Conservation (phyloP, 208 protist species). For the Kentomonas sorsogonicus region DNA sequence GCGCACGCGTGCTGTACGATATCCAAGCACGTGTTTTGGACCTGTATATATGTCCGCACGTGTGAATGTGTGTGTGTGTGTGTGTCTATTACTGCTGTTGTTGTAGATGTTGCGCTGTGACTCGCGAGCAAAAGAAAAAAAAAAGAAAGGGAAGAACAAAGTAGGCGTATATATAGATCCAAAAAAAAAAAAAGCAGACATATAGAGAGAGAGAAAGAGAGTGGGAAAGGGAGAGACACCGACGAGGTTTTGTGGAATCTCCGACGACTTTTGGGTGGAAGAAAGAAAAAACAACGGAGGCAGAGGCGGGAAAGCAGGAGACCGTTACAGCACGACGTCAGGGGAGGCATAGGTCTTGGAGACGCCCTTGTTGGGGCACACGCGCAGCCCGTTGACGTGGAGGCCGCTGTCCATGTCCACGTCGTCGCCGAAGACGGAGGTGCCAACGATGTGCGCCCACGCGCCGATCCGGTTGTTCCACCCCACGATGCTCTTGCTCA, state of each 20-base stretch:
- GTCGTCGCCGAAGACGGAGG: conserved; percentile 95
- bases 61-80: too few relatives aligned
- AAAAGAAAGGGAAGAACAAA: background rate
- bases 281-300: background rate
- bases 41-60: too few relatives aligned
- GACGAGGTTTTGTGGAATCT: background rate
- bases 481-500: conserved; percentile 93
- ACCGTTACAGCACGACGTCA: conserved; percentile 90
- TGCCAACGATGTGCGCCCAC: conserved; percentile 92
- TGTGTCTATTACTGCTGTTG: too few relatives aligned
- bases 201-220: conserved; percentile 6
- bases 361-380: conserved; percentile 95
- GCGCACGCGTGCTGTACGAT: too few relatives aligned
- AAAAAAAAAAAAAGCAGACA: conserved; percentile 4
- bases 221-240: background rate
- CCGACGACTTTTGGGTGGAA: background rate
- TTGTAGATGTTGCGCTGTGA: too few relatives aligned
- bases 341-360: conserved; percentile 71
- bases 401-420: conserved; percentile 90
- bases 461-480: conserved; percentile 92
- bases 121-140: too few relatives aligned
- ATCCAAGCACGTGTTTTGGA: too few relatives aligned
- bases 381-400: conserved; percentile 88
- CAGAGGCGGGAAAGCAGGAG: background rate
- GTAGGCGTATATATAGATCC: background rate